These are phyloP conservation scores for Colletotrichum tropicale DNA, from an alignment of 2,329 filamentous ascomycete species.

Conservation along the genomic window DNA sequence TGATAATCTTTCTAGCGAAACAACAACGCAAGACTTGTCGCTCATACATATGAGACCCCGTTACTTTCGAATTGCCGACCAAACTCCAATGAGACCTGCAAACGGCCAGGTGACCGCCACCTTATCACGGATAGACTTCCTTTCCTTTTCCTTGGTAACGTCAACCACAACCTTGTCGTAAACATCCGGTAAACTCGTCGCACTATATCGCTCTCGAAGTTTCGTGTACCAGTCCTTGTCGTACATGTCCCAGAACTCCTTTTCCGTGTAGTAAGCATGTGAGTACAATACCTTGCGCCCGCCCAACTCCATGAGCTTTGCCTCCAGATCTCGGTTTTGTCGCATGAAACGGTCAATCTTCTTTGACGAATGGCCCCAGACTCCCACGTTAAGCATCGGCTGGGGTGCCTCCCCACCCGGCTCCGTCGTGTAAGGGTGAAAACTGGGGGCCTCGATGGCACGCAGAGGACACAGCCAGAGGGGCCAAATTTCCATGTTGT, in stretches of 20 bases:
- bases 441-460: slow-evolving; percentile 39
- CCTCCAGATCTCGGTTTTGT: slow-evolving; percentile 65
- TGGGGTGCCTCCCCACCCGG: not conserved
- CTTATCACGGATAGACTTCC: not conserved
- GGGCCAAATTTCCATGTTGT: slow-evolving; percentile 52
- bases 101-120: slow-evolving; percentile 18
- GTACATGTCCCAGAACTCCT: slow-evolving; percentile 72
- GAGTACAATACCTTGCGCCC: slow-evolving; percentile 76
- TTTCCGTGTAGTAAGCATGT: slow-evolving; percentile 70
- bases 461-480: slow-evolving; percentile 62
- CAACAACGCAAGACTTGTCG: not conserved
- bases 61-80: slow-evolving; percentile 17
- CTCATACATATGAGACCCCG: not conserved
- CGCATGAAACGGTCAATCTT: slow-evolving; percentile 50
- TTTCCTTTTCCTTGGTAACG: not conserved
- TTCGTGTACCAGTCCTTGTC: slow-evolving; percentile 63
- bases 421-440: slow-evolving; percentile 13
- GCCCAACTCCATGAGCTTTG: slow-evolving; percentile 59
- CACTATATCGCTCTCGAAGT: slow-evolving; percentile 61
- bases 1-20: not conserved
- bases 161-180: slow-evolving; percentile 69
- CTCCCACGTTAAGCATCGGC: slow-evolving; percentile 60
- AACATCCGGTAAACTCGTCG: slow-evolving; percentile 64
- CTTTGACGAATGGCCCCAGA: slow-evolving; percentile 59
- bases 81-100: slow-evolving; percentile 18